A percentile compares a stretch with the other conserved stretches of the same genome.
Conservation (phyloP, 768 basidiomycete species). For the Scleroderma bovista region DNA sequence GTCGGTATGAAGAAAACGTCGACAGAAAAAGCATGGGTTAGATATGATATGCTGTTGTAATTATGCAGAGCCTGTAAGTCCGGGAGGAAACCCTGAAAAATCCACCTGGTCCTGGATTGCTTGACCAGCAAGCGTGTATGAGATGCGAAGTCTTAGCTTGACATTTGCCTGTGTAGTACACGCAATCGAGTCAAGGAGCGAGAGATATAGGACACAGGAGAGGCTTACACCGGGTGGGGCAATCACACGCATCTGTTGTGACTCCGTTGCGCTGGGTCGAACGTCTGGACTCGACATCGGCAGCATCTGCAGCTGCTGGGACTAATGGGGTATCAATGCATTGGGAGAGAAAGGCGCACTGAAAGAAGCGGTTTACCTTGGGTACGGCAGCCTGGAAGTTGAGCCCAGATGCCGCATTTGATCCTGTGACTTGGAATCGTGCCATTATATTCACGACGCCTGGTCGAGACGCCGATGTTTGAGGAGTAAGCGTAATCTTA, state of each 20-base stretch:
- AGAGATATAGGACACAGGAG: constrained; percentile 3
- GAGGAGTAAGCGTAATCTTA: constrained; percentile 85
- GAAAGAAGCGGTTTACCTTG: constrained; percentile 51
- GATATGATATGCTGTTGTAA: constrained; percentile 13
- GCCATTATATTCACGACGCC: constrained; percentile 89
- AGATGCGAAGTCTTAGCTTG: constrained; percentile 80
- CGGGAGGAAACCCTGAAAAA: constrained; percentile 84
- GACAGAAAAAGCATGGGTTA: constrained; percentile 6
- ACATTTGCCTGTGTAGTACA: constrained; percentile 57
- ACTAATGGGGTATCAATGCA: constrained; percentile 39
- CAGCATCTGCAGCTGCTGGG: constrained; percentile 96
- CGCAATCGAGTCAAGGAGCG: neutral
- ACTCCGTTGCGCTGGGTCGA: constrained; percentile 73
- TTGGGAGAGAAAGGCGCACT: neutral
- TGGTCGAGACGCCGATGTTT: constrained; percentile 73
- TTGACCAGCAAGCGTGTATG: constrained; percentile 65
- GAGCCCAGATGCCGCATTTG: constrained; percentile 50
- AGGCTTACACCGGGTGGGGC: constrained; percentile 77
- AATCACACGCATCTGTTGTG: constrained; percentile 91
- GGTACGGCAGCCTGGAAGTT: constrained; percentile 98
- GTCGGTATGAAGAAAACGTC: too few species aligned
- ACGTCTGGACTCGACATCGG: constrained; percentile 90
- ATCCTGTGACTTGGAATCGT: constrained; percentile 69
- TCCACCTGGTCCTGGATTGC: constrained; percentile 88
- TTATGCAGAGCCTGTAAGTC: constrained; percentile 48